These are phyloP conservation scores for Flaveria floridana DNA, from an alignment of 140 eudicot genomes.

Conservation along the genomic window DNA sequence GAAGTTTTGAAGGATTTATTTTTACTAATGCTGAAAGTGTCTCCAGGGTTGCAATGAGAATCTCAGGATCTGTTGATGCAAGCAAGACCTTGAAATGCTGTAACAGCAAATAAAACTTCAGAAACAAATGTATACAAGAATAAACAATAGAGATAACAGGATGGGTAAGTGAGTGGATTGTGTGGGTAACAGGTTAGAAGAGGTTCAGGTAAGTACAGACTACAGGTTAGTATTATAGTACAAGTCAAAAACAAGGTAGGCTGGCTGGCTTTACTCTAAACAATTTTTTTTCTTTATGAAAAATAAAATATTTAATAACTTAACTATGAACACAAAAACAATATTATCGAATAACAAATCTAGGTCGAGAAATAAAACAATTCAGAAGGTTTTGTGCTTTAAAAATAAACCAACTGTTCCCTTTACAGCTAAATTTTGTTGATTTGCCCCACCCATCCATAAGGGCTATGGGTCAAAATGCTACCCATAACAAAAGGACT, in stretches of 20 bases:
- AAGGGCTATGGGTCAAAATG: background rate
- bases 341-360: background rate
- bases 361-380: background rate
- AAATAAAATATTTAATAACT: background rate
- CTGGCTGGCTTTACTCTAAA: background rate
- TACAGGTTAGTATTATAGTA: background rate
- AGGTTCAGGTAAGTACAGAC: background rate
- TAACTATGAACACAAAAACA: slow-evolving; percentile 6
- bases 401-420: background rate
- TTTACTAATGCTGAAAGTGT: slow-evolving; percentile 84
- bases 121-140: background rate
- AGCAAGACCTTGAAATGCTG: slow-evolving; percentile 99
- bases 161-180: background rate
- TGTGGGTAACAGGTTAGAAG: background rate
- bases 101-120: slow-evolving; percentile 24
- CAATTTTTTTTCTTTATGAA: background rate
- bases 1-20: slow-evolving; percentile 86
- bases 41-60: slow-evolving; percentile 76
- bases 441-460: background rate
- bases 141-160: background rate
- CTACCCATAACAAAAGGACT: background rate
- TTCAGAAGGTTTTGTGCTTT: background rate
- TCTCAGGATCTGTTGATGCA: slow-evolving; percentile 96
- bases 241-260: background rate
- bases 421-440: background rate